These are phyloP conservation scores for Cyclostephanos tholiformis DNA, from an alignment of 108 stramenopile species.

Conservation along the genomic window DNA sequence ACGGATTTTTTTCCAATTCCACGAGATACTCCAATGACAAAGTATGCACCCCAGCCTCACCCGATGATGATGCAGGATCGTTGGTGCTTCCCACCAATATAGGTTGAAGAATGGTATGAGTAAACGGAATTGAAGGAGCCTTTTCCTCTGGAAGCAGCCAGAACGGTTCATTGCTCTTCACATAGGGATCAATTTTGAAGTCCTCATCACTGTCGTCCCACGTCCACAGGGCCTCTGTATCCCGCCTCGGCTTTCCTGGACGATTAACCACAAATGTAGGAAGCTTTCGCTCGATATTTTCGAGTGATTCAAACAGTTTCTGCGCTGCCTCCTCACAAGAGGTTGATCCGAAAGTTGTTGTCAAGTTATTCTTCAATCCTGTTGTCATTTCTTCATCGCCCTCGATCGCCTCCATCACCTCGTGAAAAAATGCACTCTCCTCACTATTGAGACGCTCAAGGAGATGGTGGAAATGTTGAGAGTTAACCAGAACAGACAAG, in stretches of 20 bases:
- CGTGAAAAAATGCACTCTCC: conserved; percentile 72
- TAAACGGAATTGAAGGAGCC: conserved; percentile 46
- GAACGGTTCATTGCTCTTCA: conserved; percentile 30
- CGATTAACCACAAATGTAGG: conserved; percentile 74
- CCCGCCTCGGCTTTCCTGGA: conserved; percentile 32
- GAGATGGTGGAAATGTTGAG: conserved; percentile 85
- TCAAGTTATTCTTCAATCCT: conserved; percentile 28
- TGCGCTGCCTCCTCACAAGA: conserved; percentile 50
- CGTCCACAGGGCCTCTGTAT: conserved; percentile 20
- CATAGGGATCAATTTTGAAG: conserved; percentile 43
- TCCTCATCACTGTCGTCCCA: conserved; percentile 56
- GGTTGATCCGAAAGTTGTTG: conserved; percentile 39
- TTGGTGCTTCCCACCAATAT: conserved; percentile 34
- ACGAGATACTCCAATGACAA: conserved; percentile 65
- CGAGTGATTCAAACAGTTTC: conserved; percentile 58
- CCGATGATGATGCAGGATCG: conserved; percentile 22
- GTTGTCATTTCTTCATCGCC: conserved; percentile 32
- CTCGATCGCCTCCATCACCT: conserved; percentile 74
- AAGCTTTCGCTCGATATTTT: conserved; percentile 77
- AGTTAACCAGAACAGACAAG: conserved; percentile 75
- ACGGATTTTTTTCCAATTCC: conserved; percentile 76
- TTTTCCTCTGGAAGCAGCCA: conserved; percentile 47
- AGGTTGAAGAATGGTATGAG: conserved; percentile 43
- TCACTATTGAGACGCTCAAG: conserved; percentile 69
- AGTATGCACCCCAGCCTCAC: conserved; percentile 35